Evolutionary conservation across 768 basidiomycete species (phyloP).

Genomic region (Mycena latifolia): DNA sequence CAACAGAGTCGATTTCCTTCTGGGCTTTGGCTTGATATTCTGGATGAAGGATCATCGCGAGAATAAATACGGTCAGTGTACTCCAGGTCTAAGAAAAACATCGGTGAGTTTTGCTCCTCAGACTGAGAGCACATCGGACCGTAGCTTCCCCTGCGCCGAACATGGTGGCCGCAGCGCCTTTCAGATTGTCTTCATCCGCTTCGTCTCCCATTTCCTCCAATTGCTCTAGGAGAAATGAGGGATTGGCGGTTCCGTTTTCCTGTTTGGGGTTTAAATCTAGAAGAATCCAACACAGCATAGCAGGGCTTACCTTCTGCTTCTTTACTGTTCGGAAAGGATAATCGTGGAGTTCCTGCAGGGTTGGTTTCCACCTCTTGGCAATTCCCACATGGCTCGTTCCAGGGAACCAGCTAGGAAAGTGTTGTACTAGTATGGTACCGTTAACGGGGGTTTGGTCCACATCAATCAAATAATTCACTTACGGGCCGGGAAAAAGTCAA

Average conservation of each 20-base stretch:
- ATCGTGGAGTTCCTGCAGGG: neutral
- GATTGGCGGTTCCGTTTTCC: slow-evolving; percentile 5
- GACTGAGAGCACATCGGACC: neutral
- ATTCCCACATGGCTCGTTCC: neutral
- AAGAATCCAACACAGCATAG: neutral
- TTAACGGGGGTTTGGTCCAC: too few relatives aligned
- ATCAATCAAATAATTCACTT: neutral
- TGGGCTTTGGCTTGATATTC: slow-evolving; percentile 46
- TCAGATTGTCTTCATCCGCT: neutral
- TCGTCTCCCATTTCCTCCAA: slow-evolving; percentile 5
- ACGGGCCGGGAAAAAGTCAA: too few relatives aligned
- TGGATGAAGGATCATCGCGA: slow-evolving; percentile 47
- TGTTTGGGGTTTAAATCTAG: neutral
- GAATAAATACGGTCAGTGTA: slow-evolving; percentile 37
- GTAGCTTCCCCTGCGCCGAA: slow-evolving; percentile 24
- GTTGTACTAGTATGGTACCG: neutral
- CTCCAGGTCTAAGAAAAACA: slow-evolving; percentile 14
- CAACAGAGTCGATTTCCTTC: slow-evolving; percentile 45
- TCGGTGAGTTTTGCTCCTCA: neutral
- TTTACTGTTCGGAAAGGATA: neutral
- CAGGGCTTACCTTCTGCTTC: neutral
- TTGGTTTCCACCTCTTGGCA: neutral
- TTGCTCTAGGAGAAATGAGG: slow-evolving; percentile 7
- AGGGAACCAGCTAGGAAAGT: neutral
- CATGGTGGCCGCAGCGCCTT: too few relatives aligned